Evolutionary conservation across 2,329 filamentous ascomycete genomes (phyloP), one percentile per base, ranked within the genome.

Genomic region (Davidsoniella virescens): DNA sequence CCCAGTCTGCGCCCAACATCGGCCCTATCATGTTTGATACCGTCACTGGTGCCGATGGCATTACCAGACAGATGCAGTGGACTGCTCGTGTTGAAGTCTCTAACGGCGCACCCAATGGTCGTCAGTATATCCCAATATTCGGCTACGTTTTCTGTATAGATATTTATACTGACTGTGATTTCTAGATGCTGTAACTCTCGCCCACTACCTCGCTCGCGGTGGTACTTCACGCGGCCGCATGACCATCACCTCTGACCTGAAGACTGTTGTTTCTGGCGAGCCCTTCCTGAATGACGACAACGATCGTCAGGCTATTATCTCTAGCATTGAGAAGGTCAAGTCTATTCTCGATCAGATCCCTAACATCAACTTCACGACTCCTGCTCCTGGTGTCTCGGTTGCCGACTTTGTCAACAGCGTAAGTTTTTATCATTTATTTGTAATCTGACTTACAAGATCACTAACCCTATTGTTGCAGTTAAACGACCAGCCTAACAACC

Each of bases 1-100:
- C 78, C 1, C 76, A 80, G 59, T 76, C 78, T 23, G 76, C 77
- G 1, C 77, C 79, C 20, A 79, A 82, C 61, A 79, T 82, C 50
- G 76, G 76, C 0, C 72, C 77, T 71, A 60, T 80, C 17, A 48
- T 60, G 55, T 63, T 62, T 44, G 76, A 80, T 54, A 70, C 77
- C 54, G 71, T 80, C 58, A 64, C 61, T 29, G 70, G 71, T 23
- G 62, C 63, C 2, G 79, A 84, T 56, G 76, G 76, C 23, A 72
- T 78, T 50, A 70, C 72, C 7, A 71, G 79, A 44, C 75, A 80
- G 57, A 65, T 82, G 16, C 79, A 83, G 59, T 83, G 75, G 69
- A 82, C 78, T 8, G 71, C 77, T 41, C 71, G 79, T 55, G 76
- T 81, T 23, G 78, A 82, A 55, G 72, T 70, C 25, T 70, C 71